Evolutionary conservation across 192 early-diverging fungal genomes (phyloP), one percentile per base, ranked within the genome.

Genomic region (Allomyces macrogynus): DNA sequence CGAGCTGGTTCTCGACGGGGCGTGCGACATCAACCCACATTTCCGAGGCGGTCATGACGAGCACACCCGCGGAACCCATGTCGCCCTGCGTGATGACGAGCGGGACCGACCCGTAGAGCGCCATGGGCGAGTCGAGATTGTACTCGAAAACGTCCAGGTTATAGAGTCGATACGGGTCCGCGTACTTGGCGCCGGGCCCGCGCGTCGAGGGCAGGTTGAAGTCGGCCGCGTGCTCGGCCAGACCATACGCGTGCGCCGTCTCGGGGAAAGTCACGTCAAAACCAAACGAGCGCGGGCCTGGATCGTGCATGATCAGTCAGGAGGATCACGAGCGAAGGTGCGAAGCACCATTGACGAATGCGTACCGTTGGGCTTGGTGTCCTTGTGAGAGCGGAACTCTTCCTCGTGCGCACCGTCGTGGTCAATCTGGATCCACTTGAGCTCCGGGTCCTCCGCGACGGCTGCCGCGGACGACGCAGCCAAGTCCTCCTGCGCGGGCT

Each of bases 91-190:
- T 91, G 40, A 93, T 65, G 86, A 99, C 91, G 63, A 95, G 87
- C 16, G 96, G 96, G 24, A 99, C 77, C 10, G 89, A 83, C 49
- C 96, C 94, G 69, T 99, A 99, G 5, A 99, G 82, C 5, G 93
- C 89, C 86, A 92, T 94, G n/a, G 95, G 91, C 67, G 79, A 92
- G 79, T 99, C 90, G 24, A 88, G 64, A 24, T 87, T 86, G 79
- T 97, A 95, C 77, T 99, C 96, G 75, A 97, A 97, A 24, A 97
- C 95, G 67, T 99, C 96, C 66, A 93, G 74, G 70, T 99, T 99
- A 73, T 95, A 99, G 44, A 97, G 73, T 24, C 96, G 81, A 75
- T 95, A 99, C 9, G 96, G 96, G 63, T 97, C 92, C 20, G 71
- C 75, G 71, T 97, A 97, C 7, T 77, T 82, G 72, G 64, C 92